phyloP scores from a whole-genome alignment of 257 asterid species.

The Rubia yunnanensis region DNA sequence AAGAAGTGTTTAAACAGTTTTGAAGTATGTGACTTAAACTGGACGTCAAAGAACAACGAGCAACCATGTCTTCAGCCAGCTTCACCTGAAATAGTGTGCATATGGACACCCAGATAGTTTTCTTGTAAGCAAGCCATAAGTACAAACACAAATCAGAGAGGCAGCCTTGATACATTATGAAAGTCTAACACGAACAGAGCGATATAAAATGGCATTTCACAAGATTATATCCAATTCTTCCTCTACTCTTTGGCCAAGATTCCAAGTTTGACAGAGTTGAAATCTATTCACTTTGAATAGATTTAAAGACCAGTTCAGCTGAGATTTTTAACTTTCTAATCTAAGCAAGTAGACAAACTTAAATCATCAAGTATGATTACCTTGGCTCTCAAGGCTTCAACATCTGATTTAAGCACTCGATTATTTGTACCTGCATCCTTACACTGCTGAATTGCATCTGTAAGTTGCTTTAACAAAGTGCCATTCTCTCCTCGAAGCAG shows the following conservation, averaged over 20 bases:
- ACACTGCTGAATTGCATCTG: slow-evolving; percentile 57
- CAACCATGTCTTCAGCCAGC: slow-evolving; percentile 77
- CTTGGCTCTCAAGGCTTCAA: slow-evolving; percentile 95
- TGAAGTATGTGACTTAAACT: slow-evolving; percentile 69
- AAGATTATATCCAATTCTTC: background rate
- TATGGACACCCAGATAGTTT: background rate
- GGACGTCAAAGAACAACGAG: slow-evolving; percentile 69
- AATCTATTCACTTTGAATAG: no score
- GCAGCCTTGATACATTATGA: background rate
- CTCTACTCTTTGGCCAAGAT: background rate
- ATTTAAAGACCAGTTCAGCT: background rate
- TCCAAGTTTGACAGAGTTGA: background rate
- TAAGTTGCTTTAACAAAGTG: slow-evolving; percentile 51
- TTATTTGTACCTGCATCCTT: slow-evolving; percentile 74
- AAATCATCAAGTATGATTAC: slow-evolving; percentile 19
- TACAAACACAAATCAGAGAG: background rate
- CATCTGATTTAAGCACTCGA: slow-evolving; percentile 81
- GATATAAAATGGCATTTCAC: background rate
- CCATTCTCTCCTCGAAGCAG: slow-evolving; percentile 50
- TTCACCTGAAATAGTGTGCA: slow-evolving; percentile 44
- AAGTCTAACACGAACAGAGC: background rate
- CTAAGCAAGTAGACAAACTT: background rate
- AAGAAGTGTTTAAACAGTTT: slow-evolving; percentile 52
- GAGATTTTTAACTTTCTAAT: background rate
- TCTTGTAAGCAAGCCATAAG: background rate